Evolutionary conservation across 140 eudicot species (phyloP), one percentile per base, ranked within the genome.

Genomic region (Erigeron philadelphicus): DNA sequence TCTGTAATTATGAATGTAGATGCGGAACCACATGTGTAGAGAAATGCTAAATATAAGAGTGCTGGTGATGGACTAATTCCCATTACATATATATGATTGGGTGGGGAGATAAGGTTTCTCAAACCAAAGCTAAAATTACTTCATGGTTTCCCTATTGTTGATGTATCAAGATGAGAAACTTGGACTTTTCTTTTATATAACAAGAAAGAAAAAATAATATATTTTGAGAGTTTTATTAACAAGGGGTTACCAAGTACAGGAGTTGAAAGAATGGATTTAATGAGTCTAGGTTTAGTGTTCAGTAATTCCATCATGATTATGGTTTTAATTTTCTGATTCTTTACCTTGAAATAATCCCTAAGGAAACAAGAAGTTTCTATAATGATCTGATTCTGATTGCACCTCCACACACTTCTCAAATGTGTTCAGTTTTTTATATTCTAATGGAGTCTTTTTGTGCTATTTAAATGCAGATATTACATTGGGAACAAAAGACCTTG

Each of bases 11-110:
- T 86, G 85, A 86, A 89, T 64, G 76, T 84, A 25, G 96, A 95
- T 15, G 65, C 86, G 78, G 91, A 89, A 70, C 91, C 95, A 71
- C 96, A 89, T 76, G 83, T 89, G 25, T 75, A 89, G 59, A 82
- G 96, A 56, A 89, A 86, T 67, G 96, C 95, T 71, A 89, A 89
- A 80, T 89, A 89, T 77, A 89, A 89, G 83, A 89, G 96, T 79
- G 87, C 86, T 17, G 96, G 96, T 64, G 96, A 89, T 71, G 88
- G 75, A 76, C 84, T 89, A 62, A 61, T 75, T 2, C 96, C 89
- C 64, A 86, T 76, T 75, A 83, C 17, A 17, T 68, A 38, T 52
- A 68, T 25, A 61, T 25, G 42, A 69, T 69, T 69, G 74, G 95
- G 79, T 90, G 15, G n/a, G n/a, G n/a, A n/a, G 90, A 85, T 49